These are phyloP conservation scores for Juncus inflexus DNA, from an alignment of 176 grass and related monocot species.

Conservation along the genomic window DNA sequence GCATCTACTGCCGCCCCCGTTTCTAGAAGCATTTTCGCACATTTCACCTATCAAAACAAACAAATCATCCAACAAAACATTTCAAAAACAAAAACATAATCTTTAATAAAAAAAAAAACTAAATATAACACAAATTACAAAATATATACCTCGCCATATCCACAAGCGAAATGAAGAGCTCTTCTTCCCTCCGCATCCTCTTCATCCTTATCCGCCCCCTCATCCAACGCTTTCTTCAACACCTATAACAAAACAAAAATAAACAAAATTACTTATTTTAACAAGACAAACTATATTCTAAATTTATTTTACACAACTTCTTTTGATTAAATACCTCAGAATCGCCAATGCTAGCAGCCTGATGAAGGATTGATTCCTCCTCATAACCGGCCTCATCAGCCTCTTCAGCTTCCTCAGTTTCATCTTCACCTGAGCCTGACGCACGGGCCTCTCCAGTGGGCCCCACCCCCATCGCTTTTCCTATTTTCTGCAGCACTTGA, in stretches of 20 bases:
- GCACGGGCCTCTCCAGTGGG: conserved; percentile 18
- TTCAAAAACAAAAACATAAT: neutral
- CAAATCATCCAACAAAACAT: neutral
- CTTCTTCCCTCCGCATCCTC: conserved; percentile 88
- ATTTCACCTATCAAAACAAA: conserved; percentile 33
- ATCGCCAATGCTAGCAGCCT: conserved; percentile 77
- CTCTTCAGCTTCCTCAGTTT: conserved; percentile 38
- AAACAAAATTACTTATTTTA: neutral
- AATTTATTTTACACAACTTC: neutral
- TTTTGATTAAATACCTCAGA: conserved; percentile 44
- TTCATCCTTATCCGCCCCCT: conserved; percentile 76
- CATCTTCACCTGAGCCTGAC: conserved; percentile 4
- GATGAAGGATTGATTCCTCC: conserved; percentile 79
- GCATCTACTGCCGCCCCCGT: conserved; percentile 55
- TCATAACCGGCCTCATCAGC: conserved; percentile 68
- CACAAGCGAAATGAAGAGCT: conserved; percentile 87
- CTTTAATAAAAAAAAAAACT: neutral
- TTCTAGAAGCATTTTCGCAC: conserved; percentile 67
- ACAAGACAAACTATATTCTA: neutral
- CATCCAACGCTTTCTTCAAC: conserved; percentile 76
- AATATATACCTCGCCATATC: conserved; percentile 70
- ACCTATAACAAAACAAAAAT: conserved; percentile 28
- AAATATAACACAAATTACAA: neutral
- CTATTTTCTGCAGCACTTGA: conserved; percentile 87
- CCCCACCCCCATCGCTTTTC: conserved; percentile 68